Base-by-base conservation (phyloP, 495 filamentous ascomycete genomes). In the Lasiosphaeria hispida region DNA sequence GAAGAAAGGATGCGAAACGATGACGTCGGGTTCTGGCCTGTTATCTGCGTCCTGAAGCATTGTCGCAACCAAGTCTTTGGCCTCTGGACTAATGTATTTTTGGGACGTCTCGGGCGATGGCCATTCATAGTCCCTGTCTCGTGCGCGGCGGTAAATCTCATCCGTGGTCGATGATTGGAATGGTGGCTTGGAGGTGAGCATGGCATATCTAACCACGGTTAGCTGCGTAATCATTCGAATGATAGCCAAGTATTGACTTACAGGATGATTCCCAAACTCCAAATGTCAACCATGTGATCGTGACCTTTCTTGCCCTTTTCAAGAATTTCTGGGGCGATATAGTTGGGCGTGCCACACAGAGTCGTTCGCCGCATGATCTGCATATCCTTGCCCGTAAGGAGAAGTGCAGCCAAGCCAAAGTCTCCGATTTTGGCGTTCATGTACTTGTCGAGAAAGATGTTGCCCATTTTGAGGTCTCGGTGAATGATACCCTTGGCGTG, bases 361-460 rank as follows among this genome's bases (percentile, higher is more conserved):
- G 95, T 99, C 38, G 86, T 95, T 64, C 96, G 85, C 64, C 87
- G 81, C 68, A 78, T 83, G 56, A 80, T 76, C 62, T 86, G 84
- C 73, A 89, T 88, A 59, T 96, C 92, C 67, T 85, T 90, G 55
- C 90, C 87, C 1, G 91, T 91, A 18, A 97, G 78, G 23, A 96
- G 80, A 63, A 97, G 77, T 2, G 95, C 95, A n/a, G 95, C 95
- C 42, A 99, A 77, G 4, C 95, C 95, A 74, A 97, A 99, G 69
- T 99, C 95, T 3, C 95, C 95, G 59, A 97, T 87, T 71, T 99
- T 97, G 55, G 96, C 83, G 65, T 97, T 96, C 95, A 99, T 97
- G 63, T 96, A 80, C 38, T 85, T 84, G 71, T 99, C 95, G 47
- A 99, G 80, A 62, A 99, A 99, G 61, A 99, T 84, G 65, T 99